Conservation (phyloP, 352 stramenopile genomes). For the Hyaloperonospora arabidopsidis region DNA sequence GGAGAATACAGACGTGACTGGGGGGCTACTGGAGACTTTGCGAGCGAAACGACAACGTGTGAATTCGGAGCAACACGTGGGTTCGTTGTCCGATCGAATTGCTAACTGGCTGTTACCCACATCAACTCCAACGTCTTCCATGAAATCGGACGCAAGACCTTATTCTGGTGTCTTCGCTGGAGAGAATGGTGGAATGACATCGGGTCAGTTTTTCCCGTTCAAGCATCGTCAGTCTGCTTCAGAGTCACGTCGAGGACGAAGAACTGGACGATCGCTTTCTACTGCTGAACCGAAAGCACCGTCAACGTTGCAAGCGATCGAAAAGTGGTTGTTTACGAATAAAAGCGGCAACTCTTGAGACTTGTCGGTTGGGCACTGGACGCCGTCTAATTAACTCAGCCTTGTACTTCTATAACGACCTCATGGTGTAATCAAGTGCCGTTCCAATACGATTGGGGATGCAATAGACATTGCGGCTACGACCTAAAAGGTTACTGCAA, state of each 20-base stretch:
- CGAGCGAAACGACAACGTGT: conserved; percentile 41
- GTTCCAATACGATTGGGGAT: no score
- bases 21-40: conserved; percentile 17
- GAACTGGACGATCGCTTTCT: conserved; percentile 14
- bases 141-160: conserved; percentile 7
- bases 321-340: conserved; percentile 55
- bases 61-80: conserved; percentile 27
- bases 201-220: conserved; percentile 33
- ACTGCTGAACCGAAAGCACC: conserved; percentile 17
- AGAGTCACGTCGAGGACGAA: conserved; percentile 10
- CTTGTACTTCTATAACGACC: no score
- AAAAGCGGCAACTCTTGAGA: conserved; percentile 32
- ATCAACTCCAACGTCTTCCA: conserved; percentile 3
- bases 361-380: conserved; percentile 23
- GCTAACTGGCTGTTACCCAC: conserved; percentile 52
- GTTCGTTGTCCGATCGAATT: conserved; percentile 43
- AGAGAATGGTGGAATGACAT: conserved; percentile 10
- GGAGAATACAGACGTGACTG: conserved; percentile 19
- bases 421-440: no score
- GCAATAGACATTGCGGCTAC: no score
- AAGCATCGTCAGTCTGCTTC: conserved; percentile 19
- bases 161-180: conserved; percentile 6
- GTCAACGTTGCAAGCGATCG: conserved; percentile 34
- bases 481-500: no score
- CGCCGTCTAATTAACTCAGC: no score